Conservation (phyloP, 129 eudicot genomes). For the Ambrosia trifida region DNA sequence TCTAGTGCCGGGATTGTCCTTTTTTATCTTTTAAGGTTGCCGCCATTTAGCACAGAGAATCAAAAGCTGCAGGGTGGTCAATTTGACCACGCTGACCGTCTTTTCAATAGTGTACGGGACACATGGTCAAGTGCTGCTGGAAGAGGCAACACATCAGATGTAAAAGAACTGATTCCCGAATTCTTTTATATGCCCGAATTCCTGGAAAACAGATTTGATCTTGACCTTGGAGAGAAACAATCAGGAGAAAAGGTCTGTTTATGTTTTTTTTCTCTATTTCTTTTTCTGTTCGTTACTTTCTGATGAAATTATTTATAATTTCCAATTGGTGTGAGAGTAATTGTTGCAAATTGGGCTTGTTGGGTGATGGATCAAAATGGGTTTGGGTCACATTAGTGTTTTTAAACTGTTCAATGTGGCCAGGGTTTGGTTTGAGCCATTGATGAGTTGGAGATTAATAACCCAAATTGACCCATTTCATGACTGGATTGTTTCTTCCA, state of each 20-base stretch:
- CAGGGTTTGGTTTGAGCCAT: not conserved
- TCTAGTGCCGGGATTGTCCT: slow-evolving; percentile 99
- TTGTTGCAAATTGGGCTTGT: not conserved
- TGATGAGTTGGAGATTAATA: not conserved
- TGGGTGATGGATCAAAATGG: slow-evolving; percentile 4
- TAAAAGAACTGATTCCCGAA: slow-evolving; percentile 94
- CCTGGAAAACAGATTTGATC: slow-evolving; percentile 79
- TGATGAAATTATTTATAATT: not conserved
- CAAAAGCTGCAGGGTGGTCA: slow-evolving; percentile 98
- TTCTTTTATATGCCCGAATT: slow-evolving; percentile 97
- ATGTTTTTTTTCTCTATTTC: not conserved
- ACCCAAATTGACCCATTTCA: slow-evolving; percentile 15
- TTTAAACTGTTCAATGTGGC: not conserved
- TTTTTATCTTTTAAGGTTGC: slow-evolving; percentile 90
- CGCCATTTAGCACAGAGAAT: slow-evolving; percentile 92
- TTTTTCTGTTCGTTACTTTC: not conserved
- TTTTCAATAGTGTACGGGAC: slow-evolving; percentile 82
- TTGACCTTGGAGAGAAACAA: slow-evolving; percentile 97
- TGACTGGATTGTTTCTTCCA: slow-evolving; percentile 29
- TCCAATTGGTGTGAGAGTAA: not conserved
- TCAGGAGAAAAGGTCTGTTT: slow-evolving; percentile 89
- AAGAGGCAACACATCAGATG: slow-evolving; percentile 96
- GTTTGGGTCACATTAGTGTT: not conserved
- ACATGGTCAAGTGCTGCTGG: slow-evolving; percentile 99
- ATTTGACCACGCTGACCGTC: slow-evolving; percentile 99